Conservation (phyloP, 768 basidiomycete species). For the Solioccasus polychromus region DNA sequence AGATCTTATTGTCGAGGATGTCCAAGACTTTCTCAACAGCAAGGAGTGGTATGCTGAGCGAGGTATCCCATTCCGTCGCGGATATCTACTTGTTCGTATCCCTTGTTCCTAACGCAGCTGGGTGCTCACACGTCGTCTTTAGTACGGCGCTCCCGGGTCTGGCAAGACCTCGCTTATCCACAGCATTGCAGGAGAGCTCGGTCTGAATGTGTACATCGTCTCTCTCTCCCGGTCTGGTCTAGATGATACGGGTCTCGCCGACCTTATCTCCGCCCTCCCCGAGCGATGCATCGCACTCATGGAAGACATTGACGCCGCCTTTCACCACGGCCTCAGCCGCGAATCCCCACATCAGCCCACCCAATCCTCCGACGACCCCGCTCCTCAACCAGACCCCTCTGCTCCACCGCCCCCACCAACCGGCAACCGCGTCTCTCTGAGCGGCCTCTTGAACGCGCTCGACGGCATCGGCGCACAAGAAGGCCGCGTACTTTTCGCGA, state of each 20-base stretch:
- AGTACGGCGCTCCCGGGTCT: conserved; percentile 73
- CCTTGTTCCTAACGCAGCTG: neutral
- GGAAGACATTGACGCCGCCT: conserved; percentile 84
- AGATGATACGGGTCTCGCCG: conserved; percentile 57
- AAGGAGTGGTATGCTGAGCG: conserved; percentile 72
- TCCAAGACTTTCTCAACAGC: conserved; percentile 64
- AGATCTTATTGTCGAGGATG: conserved; percentile 64
- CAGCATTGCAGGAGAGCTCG: conserved; percentile 73
- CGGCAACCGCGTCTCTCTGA: conserved; percentile 52
- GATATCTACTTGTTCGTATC: conserved; percentile 58
- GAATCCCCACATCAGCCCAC: conserved; percentile 13
- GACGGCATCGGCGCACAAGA: conserved; percentile 80
- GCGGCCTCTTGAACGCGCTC: conserved; percentile 74
- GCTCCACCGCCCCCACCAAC: conserved; percentile 9
- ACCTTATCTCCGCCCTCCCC: conserved; percentile 63
- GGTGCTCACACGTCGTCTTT: neutral
- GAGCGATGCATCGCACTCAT: conserved; percentile 72
- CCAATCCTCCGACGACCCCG: neutral
- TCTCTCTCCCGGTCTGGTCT: conserved; percentile 61
- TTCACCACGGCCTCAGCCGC: conserved; percentile 43
- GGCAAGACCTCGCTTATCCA: conserved; percentile 82
- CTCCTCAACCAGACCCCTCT: conserved; percentile 6
- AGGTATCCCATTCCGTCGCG: conserved; percentile 79
- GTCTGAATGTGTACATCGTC: conserved; percentile 69
- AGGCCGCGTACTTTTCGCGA: conserved; percentile 78